Evolutionary conservation across 2,329 filamentous ascomycete species (phyloP).

Genomic region (Fusarium torreyae): DNA sequence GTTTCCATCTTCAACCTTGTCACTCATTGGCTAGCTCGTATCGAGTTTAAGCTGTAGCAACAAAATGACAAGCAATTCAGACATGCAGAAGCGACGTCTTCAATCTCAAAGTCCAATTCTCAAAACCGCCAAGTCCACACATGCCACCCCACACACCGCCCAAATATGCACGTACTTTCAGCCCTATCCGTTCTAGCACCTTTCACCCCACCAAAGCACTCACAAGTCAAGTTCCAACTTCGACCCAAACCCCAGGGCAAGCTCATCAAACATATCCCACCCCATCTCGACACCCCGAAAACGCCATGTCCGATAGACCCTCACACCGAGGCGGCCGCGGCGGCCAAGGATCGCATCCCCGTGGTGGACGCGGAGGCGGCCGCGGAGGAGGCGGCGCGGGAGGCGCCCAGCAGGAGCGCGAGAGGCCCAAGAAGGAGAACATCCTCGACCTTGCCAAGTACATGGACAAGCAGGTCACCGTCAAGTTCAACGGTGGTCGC

Average conservation of each 20-base stretch:
- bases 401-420: slow-evolving; percentile 64
- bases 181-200: slow-evolving; percentile 21
- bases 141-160: background rate
- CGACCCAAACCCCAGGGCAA: slow-evolving; percentile 28
- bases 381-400: slow-evolving; percentile 63
- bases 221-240: slow-evolving; percentile 41
- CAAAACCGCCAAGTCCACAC: slow-evolving; percentile 13
- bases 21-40: slow-evolving; percentile 33
- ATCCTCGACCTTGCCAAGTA: slow-evolving; percentile 96
- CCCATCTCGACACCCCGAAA: slow-evolving; percentile 29
- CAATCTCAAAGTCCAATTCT: slow-evolving; percentile 10
- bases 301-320: slow-evolving; percentile 67
- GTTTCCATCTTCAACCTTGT: slow-evolving; percentile 1
- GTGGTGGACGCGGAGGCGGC: slow-evolving; percentile 63
- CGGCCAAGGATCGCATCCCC: slow-evolving; percentile 58
- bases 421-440: slow-evolving; percentile 97
- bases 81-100: background rate
- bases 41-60: background rate
- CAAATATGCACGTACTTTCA: background rate
- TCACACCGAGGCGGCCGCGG: slow-evolving; percentile 64
- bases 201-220: slow-evolving; percentile 41
- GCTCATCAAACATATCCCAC: slow-evolving; percentile 32
- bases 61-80: background rate
- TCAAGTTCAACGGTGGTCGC: slow-evolving; percentile 96
- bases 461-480: slow-evolving; percentile 94